Conservation (phyloP, 2,329 filamentous ascomycete species). For the Periconia macrospinosa region DNA sequence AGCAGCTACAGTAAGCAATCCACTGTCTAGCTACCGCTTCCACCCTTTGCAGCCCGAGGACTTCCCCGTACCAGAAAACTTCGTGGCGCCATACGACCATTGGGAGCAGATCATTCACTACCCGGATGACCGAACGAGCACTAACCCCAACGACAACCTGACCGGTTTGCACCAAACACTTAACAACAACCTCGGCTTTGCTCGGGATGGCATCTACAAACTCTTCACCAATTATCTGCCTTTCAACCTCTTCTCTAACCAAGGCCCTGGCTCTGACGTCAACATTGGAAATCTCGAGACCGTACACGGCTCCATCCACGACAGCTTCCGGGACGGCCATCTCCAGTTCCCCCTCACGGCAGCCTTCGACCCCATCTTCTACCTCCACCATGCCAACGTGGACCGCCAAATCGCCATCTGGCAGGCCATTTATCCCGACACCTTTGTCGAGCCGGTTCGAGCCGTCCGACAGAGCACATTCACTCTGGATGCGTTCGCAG, state of each 20-base stretch:
- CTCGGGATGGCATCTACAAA: slow-evolving; percentile 12
- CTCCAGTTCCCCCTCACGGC: slow-evolving; percentile 5
- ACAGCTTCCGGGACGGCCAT: slow-evolving; percentile 39
- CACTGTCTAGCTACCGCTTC: slow-evolving; percentile 19
- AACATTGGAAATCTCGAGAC: slow-evolving; percentile 10
- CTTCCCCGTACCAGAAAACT: background rate
- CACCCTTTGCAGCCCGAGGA: slow-evolving; percentile 12
- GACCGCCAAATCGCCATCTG: slow-evolving; percentile 65
- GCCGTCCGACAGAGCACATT: background rate
- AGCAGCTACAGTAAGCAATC: slow-evolving; percentile 13
- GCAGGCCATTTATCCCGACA: slow-evolving; percentile 69
- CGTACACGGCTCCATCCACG: slow-evolving; percentile 12
- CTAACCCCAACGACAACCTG: too few species aligned
- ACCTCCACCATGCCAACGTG: slow-evolving; percentile 20
- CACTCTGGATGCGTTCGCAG: too few species aligned
- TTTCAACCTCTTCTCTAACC: slow-evolving; percentile 8
- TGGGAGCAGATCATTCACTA: slow-evolving; percentile 5
- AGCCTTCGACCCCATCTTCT: slow-evolving; percentile 17
- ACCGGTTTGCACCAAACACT: too few species aligned
- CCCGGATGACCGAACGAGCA: too few species aligned
- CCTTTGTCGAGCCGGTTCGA: slow-evolving; percentile 19
- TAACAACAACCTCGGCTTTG: slow-evolving; percentile 1
- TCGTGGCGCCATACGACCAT: slow-evolving; percentile 40
- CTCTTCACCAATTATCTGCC: slow-evolving; percentile 15
- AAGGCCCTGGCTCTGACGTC: background rate